Percentiles rank a stretch among this genome's conserved stretches.
Conservation (phyloP, 441 rosid genomes). For the Hura crepitans region DNA sequence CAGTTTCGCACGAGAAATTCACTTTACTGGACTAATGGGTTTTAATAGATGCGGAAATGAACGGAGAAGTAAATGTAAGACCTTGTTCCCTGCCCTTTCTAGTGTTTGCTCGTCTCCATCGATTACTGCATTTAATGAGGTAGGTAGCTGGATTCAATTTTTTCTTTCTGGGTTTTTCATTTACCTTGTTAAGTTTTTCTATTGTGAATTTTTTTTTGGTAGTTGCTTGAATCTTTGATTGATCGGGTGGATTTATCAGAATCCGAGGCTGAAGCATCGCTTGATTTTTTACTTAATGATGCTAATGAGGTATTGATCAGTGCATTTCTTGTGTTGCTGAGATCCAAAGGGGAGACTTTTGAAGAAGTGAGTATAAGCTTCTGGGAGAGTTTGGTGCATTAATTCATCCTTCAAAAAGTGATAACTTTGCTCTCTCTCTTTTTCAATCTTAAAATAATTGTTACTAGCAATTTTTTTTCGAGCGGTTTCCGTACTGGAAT, state of each 20-base stretch:
- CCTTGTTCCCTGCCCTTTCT: conserved; percentile 27
- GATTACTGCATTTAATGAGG: conserved; percentile 52
- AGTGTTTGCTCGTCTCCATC: conserved; percentile 26
- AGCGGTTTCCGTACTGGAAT: background rate
- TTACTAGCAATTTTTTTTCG: background rate
- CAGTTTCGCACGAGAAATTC: background rate
- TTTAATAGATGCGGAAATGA: background rate
- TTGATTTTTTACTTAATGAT: conserved; percentile 53
- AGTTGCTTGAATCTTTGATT: conserved; percentile 80
- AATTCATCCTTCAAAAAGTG: background rate
- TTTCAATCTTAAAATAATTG: background rate
- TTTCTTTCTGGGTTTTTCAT: background rate
- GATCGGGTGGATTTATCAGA: conserved; percentile 65
- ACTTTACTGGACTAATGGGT: background rate
- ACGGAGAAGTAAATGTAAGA: background rate
- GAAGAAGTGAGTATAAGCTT: conserved; percentile 54
- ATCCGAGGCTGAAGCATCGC: conserved; percentile 69
- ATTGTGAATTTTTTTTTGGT: conserved; percentile 1
- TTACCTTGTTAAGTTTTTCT: background rate
- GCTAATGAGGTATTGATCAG: conserved; percentile 62
- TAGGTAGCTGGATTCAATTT: conserved; percentile 2
- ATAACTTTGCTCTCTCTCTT: background rate
- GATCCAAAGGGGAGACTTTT: conserved; percentile 93
- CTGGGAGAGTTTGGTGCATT: background rate
- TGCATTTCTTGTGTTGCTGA: conserved; percentile 79